Percentiles rank a stretch among this genome's conserved stretches.
phyloP scores from a whole-genome alignment of 768 basidiomycete genomes.

The Cantharellus anzutake region DNA sequence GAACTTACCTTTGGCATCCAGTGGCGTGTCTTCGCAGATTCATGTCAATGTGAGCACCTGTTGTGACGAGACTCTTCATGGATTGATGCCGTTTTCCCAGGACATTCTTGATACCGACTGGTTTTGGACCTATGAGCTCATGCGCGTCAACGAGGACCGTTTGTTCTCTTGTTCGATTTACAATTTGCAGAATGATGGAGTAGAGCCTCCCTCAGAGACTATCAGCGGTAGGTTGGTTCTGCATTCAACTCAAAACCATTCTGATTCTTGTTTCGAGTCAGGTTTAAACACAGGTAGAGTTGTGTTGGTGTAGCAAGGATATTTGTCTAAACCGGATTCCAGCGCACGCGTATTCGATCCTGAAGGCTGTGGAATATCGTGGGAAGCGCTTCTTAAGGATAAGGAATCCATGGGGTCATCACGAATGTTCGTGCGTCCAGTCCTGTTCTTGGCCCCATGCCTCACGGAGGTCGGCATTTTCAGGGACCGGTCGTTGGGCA shows the following conservation, averaged over 20 bases:
- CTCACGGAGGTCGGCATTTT: neutral
- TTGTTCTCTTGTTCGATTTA: constrained; percentile 33
- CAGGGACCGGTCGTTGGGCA: constrained; percentile 24
- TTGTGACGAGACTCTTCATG: neutral
- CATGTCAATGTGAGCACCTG: neutral
- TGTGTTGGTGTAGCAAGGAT: too few relatives aligned
- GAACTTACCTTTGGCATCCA: neutral
- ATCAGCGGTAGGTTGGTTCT: constrained; percentile 6
- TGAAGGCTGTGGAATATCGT: constrained; percentile 25
- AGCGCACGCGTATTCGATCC: constrained; percentile 28
- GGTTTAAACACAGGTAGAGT: too few relatives aligned
- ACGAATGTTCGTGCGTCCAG: constrained; percentile 2
- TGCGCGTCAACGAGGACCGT: constrained; percentile 30
- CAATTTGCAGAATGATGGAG: constrained; percentile 2
- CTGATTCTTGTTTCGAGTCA: too few relatives aligned
- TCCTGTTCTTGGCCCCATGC: neutral
- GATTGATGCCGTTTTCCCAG: constrained; percentile 9
- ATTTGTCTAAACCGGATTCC: neutral
- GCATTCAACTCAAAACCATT: too few relatives aligned
- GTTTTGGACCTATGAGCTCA: constrained; percentile 37
- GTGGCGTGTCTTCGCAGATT: constrained; percentile 4
- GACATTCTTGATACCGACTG: constrained; percentile 31
- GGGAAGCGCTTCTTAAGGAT: constrained; percentile 31
- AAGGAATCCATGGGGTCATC: constrained; percentile 32
- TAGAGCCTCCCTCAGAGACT: constrained; percentile 11